These are phyloP conservation scores for Crithidia sp. DNA, from an alignment of 208 protist genomes.

Conservation along the genomic window DNA sequence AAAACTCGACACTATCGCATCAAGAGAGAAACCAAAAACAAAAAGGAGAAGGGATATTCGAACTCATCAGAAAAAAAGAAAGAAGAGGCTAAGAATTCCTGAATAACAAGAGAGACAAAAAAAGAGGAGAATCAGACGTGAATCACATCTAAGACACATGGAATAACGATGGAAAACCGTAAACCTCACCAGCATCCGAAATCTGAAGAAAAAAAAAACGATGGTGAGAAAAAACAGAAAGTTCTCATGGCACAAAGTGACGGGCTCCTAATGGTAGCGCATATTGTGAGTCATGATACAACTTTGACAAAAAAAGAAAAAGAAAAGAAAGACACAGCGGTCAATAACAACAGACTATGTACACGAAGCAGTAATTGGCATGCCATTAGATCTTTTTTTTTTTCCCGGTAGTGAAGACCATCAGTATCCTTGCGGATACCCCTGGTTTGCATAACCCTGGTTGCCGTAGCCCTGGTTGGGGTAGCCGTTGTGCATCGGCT, in stretches of 20 bases:
- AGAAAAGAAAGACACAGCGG: conserved; percentile 11
- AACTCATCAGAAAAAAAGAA: neutral
- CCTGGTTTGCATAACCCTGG: conserved; percentile 19
- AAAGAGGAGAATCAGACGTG: neutral
- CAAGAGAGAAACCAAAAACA: neutral
- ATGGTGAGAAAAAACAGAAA: conserved; percentile 11
- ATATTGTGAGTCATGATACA: neutral
- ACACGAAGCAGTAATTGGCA: neutral
- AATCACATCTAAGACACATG: neutral
- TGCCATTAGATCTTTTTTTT: neutral
- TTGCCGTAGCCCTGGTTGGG: conserved; percentile 8
- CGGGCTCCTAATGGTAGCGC: conserved; percentile 10
- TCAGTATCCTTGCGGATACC: conserved; percentile 17
- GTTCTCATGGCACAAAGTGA: neutral
- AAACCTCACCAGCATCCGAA: no score
- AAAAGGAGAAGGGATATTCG: neutral
- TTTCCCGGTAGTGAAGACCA: no score
- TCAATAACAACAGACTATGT: conserved; percentile 14
- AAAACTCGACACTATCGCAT: no score
- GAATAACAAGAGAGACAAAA: neutral
- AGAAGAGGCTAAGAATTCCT: no score
- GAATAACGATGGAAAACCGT: conserved; percentile 30
- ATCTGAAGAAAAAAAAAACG: conserved; percentile 17
- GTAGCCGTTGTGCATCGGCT: conserved; percentile 17
- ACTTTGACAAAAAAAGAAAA: neutral